Evolutionary conservation across 495 filamentous ascomycete genomes (phyloP), one percentile per base, ranked within the genome.

Genomic region (Aspergillus nanangensis): DNA sequence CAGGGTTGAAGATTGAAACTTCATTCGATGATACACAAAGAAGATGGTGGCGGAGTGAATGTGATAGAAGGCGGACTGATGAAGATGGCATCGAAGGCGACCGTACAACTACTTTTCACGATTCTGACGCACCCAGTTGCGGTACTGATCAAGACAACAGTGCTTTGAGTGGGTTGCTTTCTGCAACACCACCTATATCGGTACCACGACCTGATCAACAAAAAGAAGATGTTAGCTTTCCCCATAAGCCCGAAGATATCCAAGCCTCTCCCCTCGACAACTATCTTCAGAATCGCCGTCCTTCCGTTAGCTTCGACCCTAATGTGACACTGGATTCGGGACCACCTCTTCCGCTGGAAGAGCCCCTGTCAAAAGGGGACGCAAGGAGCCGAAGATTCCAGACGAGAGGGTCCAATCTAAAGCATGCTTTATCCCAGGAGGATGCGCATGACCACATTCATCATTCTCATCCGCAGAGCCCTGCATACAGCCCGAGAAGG

Each of bases 121-220:
- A 68, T 55, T 62, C 64, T 57, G 52, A 48, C 61, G 62, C 64
- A 66, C 62, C 38, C 42, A 50, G 61, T 61, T 62, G 58, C 66
- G 69, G 65, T 69, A 64, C 67, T 69, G 62, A 74, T 66, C 60
- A 70, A 56, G 67, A 70, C 54, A 57, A 53, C 60, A 74, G 66
- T 69, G 61, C 62, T 40, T 57, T 70, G 55, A 69, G 51, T 55
- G 65, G 67, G 51, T 57, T 72, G 37, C 69, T 72, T 57, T 72
- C 69, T 51, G 63, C 55, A 46, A 74, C 71, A 32, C 66, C 67
- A 48, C 71, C 71, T 27, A 74, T 74, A 25, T 69, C 65, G 21
- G 71, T 74, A 31, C 71, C 71, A 39, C 71, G 71, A 40, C 50
- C 56, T 45, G 62, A 66, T 50, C 56, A 55, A 35, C 37, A 48